Conservation (phyloP, 148 eudicot genomes). For the Rhododendron ovatum region DNA sequence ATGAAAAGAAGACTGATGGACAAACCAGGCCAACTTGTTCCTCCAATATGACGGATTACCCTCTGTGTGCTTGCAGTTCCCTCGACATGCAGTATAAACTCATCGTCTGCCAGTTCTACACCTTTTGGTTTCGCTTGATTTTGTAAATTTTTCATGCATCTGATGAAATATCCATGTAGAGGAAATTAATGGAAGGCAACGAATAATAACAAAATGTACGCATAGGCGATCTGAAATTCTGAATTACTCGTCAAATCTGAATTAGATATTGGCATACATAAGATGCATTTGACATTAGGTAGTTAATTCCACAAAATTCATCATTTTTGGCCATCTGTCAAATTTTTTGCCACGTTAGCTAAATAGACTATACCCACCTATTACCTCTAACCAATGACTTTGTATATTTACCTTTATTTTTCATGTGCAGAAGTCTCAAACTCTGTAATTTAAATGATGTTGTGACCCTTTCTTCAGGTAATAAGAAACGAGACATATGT, state of each 20-base stretch:
- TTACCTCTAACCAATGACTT: neutral
- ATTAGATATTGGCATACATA: neutral
- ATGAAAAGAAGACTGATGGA: neutral
- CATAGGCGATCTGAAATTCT: no score
- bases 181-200: neutral
- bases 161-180: slow-evolving; percentile 11
- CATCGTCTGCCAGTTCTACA: slow-evolving; percentile 65
- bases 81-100: slow-evolving; percentile 87
- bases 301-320: neutral
- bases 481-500: neutral
- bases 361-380: neutral
- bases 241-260: neutral
- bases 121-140: slow-evolving; percentile 66
- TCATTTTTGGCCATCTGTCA: neutral
- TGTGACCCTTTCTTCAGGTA: neutral
- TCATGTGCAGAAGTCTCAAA: neutral
- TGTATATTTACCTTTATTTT: neutral
- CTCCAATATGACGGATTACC: slow-evolving; percentile 85
- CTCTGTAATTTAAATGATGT: neutral
- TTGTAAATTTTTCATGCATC: slow-evolving; percentile 70
- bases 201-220: neutral
- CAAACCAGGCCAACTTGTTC: slow-evolving; percentile 91
- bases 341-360: neutral
- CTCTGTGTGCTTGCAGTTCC: slow-evolving; percentile 79
- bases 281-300: neutral